Evolutionary conservation across 192 early-diverging fungal species (phyloP), one percentile per base, ranked within the genome.

Genomic region (Coemansia sp.): DNA sequence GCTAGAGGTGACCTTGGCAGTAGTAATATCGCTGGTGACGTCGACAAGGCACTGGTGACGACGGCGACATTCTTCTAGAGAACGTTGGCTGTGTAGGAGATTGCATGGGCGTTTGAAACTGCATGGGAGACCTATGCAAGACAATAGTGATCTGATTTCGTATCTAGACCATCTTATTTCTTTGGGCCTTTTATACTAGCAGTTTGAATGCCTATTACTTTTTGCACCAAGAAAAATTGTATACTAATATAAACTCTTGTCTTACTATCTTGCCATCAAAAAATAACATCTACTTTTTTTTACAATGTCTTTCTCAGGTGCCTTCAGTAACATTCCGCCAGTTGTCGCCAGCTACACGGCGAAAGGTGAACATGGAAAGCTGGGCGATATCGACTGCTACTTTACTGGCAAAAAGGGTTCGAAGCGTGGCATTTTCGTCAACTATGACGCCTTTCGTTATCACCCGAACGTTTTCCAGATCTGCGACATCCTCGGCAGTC

Each of bases 381-480:
- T 84, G 16, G 81, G 75, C 10, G 72, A 69, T 6, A 44, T 78
- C n/a, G 62, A 75, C 36, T 76, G 68, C 74, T 85, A 87, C 65
- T 65, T 75, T 22, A 70, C 70, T 27, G 87, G 87, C 5, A 70
- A 52, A 33, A 73, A 63, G 66, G 68, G 40, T 22, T 75, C 90
- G 38, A 85, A 88, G 83, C 87, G 87, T 11, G 89, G 81, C n/a
- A 63, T 93, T 63, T 47, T 93, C 4, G 78, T 87, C 69, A 86
- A 88, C 74, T 92, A 92, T 64, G 92, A 93, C 64, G 82, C 92
- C 62, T 93, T 91, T 75, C 88, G 86, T 2, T 81, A 80, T 58
- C 83, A 87, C 68, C 76, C 85, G 22, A 91, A 92, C 57, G 85
- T 86, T 29, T 63, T 81, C 71, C 92, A 93, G 75, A 87, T 90